Percentiles rank a stretch among this genome's conserved stretches.
Evolutionary conservation across 345 rosid genomes (phyloP).

Genomic region (Adansonia digitata): DNA sequence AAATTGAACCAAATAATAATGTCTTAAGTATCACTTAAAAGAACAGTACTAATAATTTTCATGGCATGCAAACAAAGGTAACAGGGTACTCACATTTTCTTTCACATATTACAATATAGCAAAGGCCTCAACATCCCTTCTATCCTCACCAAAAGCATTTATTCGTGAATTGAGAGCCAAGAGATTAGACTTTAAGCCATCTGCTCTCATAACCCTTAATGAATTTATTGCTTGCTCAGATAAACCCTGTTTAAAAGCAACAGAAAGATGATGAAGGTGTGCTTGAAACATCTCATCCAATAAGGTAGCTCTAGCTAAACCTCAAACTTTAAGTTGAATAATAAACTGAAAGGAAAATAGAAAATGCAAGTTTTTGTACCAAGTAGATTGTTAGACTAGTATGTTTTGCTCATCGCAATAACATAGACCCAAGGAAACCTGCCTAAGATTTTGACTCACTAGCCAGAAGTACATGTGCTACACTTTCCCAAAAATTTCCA

Average conservation of each 20-base stretch:
- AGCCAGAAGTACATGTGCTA: not conserved
- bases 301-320: not conserved
- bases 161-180: conserved; percentile 87
- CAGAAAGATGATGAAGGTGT: not conserved
- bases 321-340: not conserved
- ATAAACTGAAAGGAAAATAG: not conserved
- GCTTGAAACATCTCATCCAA: not conserved
- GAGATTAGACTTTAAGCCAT: conserved; percentile 79
- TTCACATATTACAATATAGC: conserved; percentile 90
- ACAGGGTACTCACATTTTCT: conserved; percentile 56
- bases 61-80: not conserved
- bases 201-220: conserved; percentile 76
- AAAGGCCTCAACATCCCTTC: conserved; percentile 89
- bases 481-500: not conserved
- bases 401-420: not conserved
- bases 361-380: conserved; percentile 4
- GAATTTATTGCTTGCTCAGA: conserved; percentile 89
- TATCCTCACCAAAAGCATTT: conserved; percentile 95
- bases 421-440: not conserved
- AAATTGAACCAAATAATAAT: conserved; percentile 22
- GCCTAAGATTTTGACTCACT: not conserved
- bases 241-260: conserved; percentile 60
- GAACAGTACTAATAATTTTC: not conserved
- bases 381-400: not conserved
- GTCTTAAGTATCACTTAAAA: conserved; percentile 4